Evolutionary conservation across 2,329 filamentous ascomycete genomes (phyloP), one percentile per base, ranked within the genome.

Genomic region (Xylaria polymorpha): DNA sequence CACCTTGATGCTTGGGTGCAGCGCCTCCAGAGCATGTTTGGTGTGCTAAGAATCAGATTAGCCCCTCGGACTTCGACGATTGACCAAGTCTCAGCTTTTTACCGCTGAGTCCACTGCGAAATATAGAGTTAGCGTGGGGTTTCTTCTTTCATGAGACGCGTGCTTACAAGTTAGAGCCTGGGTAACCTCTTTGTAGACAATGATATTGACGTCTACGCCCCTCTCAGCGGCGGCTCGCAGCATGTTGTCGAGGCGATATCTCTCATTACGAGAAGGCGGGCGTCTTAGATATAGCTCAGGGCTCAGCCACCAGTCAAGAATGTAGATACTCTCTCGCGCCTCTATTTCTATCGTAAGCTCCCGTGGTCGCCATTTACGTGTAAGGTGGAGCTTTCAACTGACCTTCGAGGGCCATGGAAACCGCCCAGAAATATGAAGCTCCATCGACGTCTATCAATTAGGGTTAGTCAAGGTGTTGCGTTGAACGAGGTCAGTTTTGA

Each of bases 171-270:
- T 94, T 76, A 97, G 82, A 46, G 93, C 92, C 76, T 93, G 91
- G 3, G 92, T 89, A 8, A 95, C 92, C 81, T 98, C 94, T 81
- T 97, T 97, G 83, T 97, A 97, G 12, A 97, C 93, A 62, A 97
- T 94, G 61, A 97, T 86, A 74, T 94, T 91, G 74, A 97, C 85
- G 74, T 91, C 89, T 55, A 97, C 94, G 50, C 94, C 94, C 51
- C 94, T 88, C 80, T 95, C 87, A 32, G 94, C 94, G 9, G 94
- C 94, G 64, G 90, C 90, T 75, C 92, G 87, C 57, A 97, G 87
- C 90, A 97, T 90, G 59, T 90, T 88, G 80, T 97, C 94, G 46
- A 97, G 83, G 6, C 94, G 90, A 78, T 97, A 97, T 74, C 91
- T 85, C 79, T 97, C 91, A 80, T 97, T 94, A 77, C 88, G 87